phyloP scores from a whole-genome alignment of 768 basidiomycete species.

The Amanita subjunquillea region DNA sequence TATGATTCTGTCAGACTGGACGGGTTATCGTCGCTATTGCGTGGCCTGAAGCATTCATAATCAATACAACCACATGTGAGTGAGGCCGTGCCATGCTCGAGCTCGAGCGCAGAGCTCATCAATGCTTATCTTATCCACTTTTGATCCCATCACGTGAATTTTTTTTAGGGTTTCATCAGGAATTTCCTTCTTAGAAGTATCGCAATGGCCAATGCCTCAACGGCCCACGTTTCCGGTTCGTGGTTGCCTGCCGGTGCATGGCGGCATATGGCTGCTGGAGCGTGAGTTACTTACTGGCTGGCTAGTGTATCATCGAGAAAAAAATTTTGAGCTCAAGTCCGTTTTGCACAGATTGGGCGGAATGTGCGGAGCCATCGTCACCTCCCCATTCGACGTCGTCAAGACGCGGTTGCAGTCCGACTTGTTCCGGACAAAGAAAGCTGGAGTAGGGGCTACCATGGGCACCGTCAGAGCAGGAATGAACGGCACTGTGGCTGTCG shows the following conservation, averaged over 20 bases:
- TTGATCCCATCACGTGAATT: too few relatives aligned
- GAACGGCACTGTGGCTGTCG: constrained; percentile 6
- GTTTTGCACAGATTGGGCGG: constrained; percentile 71
- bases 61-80: too few relatives aligned
- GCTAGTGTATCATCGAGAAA: neutral
- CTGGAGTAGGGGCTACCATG: constrained; percentile 13
- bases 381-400: too few relatives aligned
- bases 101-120: too few relatives aligned
- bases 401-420: too few relatives aligned
- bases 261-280: constrained; percentile 81
- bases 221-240: constrained; percentile 20
- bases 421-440: neutral
- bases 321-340: neutral
- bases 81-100: too few relatives aligned
- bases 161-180: too few relatives aligned
- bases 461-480: too few relatives aligned
- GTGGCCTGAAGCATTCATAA: too few relatives aligned
- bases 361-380: constrained; percentile 60
- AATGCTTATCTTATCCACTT: too few relatives aligned
- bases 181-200: neutral
- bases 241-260: constrained; percentile 67
- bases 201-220: constrained; percentile 19
- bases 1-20: too few relatives aligned
- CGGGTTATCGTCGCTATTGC: too few relatives aligned
- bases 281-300: constrained; percentile 38